Conservation (phyloP, 345 rosid genomes). For the Triadica sebifera region DNA sequence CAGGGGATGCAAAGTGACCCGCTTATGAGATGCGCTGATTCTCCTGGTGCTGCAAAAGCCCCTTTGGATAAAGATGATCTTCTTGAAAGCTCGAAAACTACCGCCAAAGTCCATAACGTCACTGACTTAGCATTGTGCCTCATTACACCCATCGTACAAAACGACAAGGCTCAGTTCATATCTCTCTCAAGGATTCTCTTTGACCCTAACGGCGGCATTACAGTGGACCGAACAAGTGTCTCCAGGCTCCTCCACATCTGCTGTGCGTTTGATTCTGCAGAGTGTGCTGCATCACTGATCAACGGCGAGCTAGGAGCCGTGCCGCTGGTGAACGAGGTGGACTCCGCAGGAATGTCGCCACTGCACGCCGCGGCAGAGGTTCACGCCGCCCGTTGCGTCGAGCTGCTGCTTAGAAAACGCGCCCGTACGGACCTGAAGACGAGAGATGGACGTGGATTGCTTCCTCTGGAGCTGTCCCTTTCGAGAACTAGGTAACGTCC, state of each 20-base stretch:
- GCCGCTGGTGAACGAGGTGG: constrained; percentile 52
- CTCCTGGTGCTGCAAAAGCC: neutral
- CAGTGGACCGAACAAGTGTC: constrained; percentile 25
- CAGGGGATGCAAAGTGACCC: constrained; percentile 35
- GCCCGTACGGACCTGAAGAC: constrained; percentile 70
- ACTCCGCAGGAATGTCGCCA: constrained; percentile 44
- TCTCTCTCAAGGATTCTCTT: constrained; percentile 25
- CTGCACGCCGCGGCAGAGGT: constrained; percentile 64
- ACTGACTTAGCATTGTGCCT: constrained; percentile 23
- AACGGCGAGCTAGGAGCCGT: constrained; percentile 56
- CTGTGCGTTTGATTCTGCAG: constrained; percentile 53
- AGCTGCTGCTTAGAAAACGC: constrained; percentile 60
- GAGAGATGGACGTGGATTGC: constrained; percentile 55
- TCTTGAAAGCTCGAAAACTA: neutral
- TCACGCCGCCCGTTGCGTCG: constrained; percentile 60
- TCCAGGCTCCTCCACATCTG: constrained; percentile 52
- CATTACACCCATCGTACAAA: constrained; percentile 38
- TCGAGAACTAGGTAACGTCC: constrained; percentile 46
- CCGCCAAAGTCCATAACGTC: neutral
- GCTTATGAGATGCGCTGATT: constrained; percentile 14
- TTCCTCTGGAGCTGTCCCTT: constrained; percentile 65
- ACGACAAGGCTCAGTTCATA: constrained; percentile 44
- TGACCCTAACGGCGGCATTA: constrained; percentile 9
- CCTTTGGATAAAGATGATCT: neutral
- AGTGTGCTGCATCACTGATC: constrained; percentile 55